Percentiles rank a stretch among this genome's conserved stretches.
These are phyloP conservation scores for Alternaria sp. DNA, from an alignment of 2,329 filamentous ascomycete species.

Conservation along the genomic window DNA sequence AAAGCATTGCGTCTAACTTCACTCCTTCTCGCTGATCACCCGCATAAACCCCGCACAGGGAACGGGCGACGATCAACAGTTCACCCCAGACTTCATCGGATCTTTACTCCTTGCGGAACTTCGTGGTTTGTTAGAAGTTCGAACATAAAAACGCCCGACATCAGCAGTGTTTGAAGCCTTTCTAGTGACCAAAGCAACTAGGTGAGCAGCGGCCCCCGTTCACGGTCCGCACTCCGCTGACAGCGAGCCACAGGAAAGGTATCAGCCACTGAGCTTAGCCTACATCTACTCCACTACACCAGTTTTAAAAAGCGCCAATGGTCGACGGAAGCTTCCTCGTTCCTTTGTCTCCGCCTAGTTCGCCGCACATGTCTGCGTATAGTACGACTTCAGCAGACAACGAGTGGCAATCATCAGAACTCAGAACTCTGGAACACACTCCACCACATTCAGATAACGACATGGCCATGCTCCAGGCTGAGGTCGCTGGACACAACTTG, in stretches of 20 bases:
- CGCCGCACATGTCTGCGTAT: constrained; percentile 61
- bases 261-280: constrained; percentile 34
- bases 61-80: constrained; percentile 40
- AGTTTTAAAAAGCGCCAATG: constrained; percentile 50
- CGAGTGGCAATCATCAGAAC: constrained; percentile 55
- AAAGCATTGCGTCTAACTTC: constrained; percentile 37
- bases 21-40: constrained; percentile 41
- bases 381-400: constrained; percentile 54
- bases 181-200: constrained; percentile 17
- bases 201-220: constrained; percentile 18
- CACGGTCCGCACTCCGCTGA: constrained; percentile 26
- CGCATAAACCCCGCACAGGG: constrained; percentile 45
- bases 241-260: constrained; percentile 34
- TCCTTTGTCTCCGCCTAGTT: constrained; percentile 60
- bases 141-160: constrained; percentile 5
- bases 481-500: constrained; percentile 48
- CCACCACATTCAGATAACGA: constrained; percentile 49
- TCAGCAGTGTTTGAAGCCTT: constrained; percentile 9
- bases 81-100: constrained; percentile 36
- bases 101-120: constrained; percentile 29
- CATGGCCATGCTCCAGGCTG: constrained; percentile 52
- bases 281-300: constrained; percentile 27
- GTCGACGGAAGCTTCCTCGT: constrained; percentile 57
- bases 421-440: constrained; percentile 47
- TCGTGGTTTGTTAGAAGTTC: background rate